These are phyloP conservation scores for Astragalus glycyphyllos DNA, from an alignment of 306 rosid genomes.

Conservation along the genomic window DNA sequence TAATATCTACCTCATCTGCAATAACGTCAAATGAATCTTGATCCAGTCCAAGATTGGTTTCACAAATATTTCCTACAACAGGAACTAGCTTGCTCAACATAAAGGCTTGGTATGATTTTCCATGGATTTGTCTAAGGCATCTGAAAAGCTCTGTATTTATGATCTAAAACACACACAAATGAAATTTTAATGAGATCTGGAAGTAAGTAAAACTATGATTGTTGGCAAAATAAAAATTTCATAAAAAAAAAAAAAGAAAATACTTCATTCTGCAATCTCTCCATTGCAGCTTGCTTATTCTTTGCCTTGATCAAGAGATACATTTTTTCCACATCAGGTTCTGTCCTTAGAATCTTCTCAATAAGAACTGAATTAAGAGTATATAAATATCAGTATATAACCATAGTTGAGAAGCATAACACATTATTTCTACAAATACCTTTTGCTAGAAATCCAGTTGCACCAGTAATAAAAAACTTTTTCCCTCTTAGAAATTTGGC, in stretches of 20 bases:
- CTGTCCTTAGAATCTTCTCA: conserved; percentile 91
- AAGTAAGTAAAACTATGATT: conserved; percentile 12
- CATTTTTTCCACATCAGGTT: conserved; percentile 85
- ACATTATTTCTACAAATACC: conserved; percentile 48
- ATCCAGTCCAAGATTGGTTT: conserved; percentile 77
- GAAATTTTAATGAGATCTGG: conserved; percentile 8
- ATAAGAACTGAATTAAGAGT: conserved; percentile 66
- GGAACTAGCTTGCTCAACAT: conserved; percentile 91
- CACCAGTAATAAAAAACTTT: conserved; percentile 80
- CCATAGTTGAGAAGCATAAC: not conserved
- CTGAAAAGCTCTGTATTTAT: conserved; percentile 86
- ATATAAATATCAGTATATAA: conserved; percentile 20
- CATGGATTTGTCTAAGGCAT: conserved; percentile 75
- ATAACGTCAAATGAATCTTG: conserved; percentile 53
- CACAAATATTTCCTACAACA: conserved; percentile 80
- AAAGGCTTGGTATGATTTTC: conserved; percentile 79
- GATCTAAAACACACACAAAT: conserved; percentile 55
- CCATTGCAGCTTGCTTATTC: conserved; percentile 81
- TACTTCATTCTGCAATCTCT: conserved; percentile 84
- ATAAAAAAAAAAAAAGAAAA: conserved; percentile 39
- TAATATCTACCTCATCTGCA: conserved; percentile 78
- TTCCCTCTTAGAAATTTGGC: conserved; percentile 80
- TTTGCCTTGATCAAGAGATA: conserved; percentile 88
- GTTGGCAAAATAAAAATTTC: not conserved
- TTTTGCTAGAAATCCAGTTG: conserved; percentile 95